These are phyloP conservation scores for Diplodia scrobiculata DNA, from an alignment of 2,329 filamentous ascomycete species.

Conservation along the genomic window DNA sequence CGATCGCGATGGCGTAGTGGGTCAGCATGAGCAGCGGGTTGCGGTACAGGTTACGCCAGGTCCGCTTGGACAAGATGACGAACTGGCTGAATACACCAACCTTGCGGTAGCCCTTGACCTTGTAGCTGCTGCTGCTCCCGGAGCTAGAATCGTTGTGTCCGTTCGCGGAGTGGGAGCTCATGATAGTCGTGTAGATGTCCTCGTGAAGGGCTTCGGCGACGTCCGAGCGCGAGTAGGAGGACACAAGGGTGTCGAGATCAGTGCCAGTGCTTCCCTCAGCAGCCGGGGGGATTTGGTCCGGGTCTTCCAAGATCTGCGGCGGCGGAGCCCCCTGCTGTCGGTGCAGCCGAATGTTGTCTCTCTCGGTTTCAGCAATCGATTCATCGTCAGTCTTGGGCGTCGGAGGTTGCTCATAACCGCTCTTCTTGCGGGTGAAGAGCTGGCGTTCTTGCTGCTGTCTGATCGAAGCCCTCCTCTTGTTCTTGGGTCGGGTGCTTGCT, in stretches of 20 bases:
- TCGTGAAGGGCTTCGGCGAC: conserved; percentile 73
- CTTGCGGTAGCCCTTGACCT: conserved; percentile 77
- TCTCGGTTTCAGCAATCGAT: conserved; percentile 53
- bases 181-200: conserved; percentile 73
- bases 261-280: conserved; percentile 63
- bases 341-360: conserved; percentile 58
- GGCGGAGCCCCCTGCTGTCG: conserved; percentile 57
- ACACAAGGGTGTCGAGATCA: conserved; percentile 79
- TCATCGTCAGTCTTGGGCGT: conserved; percentile 67
- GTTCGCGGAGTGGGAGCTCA: conserved; percentile 67
- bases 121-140: conserved; percentile 57
- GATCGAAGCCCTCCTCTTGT: conserved; percentile 76
- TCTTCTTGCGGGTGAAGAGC: conserved; percentile 81
- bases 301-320: conserved; percentile 68
- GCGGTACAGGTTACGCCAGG: conserved; percentile 95
- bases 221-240: conserved; percentile 74
- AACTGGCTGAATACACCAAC: conserved; percentile 82
- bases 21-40: conserved; percentile 98
- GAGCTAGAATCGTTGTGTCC: conserved; percentile 59
- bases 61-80: conserved; percentile 81
- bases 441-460: conserved; percentile 84
- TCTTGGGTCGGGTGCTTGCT: conserved; percentile 62
- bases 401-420: conserved; percentile 48
- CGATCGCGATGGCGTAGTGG: conserved; percentile 94
- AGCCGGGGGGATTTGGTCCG: conserved; percentile 61